Base-by-base conservation (phyloP, 1,139 yeast species). In the Geotrichum carabidarum region DNA sequence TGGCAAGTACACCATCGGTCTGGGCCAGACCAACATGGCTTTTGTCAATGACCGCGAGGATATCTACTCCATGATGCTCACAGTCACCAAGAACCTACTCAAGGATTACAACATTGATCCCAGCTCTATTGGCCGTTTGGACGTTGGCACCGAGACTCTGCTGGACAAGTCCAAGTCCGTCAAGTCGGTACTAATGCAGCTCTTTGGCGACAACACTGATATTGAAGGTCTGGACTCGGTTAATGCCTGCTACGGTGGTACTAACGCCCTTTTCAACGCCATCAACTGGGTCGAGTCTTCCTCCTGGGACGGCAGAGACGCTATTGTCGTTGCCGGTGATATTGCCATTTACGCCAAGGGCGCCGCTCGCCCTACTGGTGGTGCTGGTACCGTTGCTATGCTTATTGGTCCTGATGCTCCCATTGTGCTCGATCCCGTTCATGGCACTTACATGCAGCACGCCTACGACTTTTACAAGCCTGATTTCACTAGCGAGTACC, bases 331-430 rank as follows among this genome's bases (percentile, higher is more conserved):
- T 43, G 84, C 94, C 68, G 98, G 97, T 72, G 99, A 94, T 73
- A 93, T 94, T 71, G 99, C 99, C 69, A 86, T 94, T 65, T 94
- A 94, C 74, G 90, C 93, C 65, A 82, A 91, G 75, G 99, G 99
- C 71, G 86, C 95, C 50, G 99, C 99, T 56, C 85, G 99, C 78
- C 99, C 99, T 67, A 93, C 99, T 57, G 99, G 99, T 71, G 99
- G 99, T 75, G 98, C 95, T 58, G 99, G 99, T 68, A 81, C 95
- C 54, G 95, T 93, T 58, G 99, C 99, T 51, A 68, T 94, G 70
- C 82, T 87, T 71, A 86, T 94, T 68, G 99, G 99, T 53, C 96
- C 98, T 55, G 96, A 94, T 69, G 98, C 99, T 45, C 99, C 99
- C 63, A 80, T 94, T 65, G 97, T 88, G 48, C 83, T 94, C 66